Percentiles rank a stretch among this genome's conserved stretches.
Conservation (phyloP, 2,329 filamentous ascomycete species). For the Fusarium mexicanum region DNA sequence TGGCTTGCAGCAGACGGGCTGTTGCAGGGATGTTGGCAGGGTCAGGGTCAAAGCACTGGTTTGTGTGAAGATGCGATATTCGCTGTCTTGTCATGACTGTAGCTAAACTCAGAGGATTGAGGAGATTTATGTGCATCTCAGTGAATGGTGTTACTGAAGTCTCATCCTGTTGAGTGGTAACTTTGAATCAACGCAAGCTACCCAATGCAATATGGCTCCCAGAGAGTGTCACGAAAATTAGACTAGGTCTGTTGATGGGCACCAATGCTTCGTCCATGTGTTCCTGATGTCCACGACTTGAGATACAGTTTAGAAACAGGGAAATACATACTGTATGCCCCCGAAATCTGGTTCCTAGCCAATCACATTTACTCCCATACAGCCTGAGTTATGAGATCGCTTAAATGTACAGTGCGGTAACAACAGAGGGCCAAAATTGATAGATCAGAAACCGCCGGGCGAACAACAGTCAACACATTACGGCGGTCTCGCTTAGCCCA, state of each 20-base stretch:
- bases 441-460: not conserved
- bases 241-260: too few relatives aligned
- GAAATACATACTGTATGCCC: not conserved
- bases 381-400: too few relatives aligned
- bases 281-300: too few relatives aligned
- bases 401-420: not conserved
- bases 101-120: fast-evolving
- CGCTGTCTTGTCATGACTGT: fast-evolving
- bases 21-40: not conserved
- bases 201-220: fast-evolving
- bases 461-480: not conserved
- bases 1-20: not conserved
- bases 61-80: not conserved
- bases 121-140: fast-evolving
- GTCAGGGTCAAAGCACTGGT: fast-evolving
- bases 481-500: not conserved
- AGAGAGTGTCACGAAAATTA: fast-evolving
- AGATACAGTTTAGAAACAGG: not conserved
- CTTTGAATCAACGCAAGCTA: not conserved
- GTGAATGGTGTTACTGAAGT: not conserved
- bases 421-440: not conserved
- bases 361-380: not conserved
- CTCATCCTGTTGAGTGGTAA: too few relatives aligned
- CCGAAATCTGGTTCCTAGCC: fast-evolving
- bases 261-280: fast-evolving